phyloP scores from a whole-genome alignment of 2,329 filamentous ascomycete species.

The Alternaria gaisen region DNA sequence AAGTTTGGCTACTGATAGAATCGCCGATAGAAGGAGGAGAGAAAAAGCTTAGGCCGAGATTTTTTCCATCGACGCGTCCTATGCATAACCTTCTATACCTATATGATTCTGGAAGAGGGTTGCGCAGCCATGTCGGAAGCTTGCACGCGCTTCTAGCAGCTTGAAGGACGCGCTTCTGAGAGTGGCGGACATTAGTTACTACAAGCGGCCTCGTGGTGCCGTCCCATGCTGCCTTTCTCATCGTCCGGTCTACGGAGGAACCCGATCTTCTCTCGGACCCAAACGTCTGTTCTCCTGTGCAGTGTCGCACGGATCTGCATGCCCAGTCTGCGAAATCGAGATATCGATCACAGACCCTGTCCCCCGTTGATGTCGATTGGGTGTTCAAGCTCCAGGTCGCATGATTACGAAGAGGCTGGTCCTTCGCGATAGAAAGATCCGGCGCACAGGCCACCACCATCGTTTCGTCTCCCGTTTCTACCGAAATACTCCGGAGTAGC shows the following conservation, averaged over 20 bases:
- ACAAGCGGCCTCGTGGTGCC: background rate
- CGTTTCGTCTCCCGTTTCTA: background rate
- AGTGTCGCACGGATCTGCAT: background rate
- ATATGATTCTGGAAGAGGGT: background rate
- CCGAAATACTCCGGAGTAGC: background rate
- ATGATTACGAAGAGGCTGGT: background rate
- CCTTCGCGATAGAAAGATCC: background rate
- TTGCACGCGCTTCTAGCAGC: background rate
- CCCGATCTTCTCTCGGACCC: background rate
- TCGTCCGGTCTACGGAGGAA: background rate
- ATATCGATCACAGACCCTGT: background rate
- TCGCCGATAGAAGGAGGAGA: background rate
- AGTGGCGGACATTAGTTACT: background rate
- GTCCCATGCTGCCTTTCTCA: background rate
- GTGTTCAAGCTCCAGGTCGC: background rate
- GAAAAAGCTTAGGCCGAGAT: background rate
- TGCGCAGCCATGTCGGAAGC: background rate
- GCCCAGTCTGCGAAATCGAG: background rate
- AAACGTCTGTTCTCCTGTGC: background rate
- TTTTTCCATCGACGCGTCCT: background rate
- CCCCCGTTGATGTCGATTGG: background rate
- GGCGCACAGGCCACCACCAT: background rate
- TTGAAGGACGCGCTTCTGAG: background rate
- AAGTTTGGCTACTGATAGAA: background rate
- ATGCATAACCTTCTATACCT: conserved; percentile 6